phyloP scores from a whole-genome alignment of 352 stramenopile genomes.

The Pythium dissotocum region DNA sequence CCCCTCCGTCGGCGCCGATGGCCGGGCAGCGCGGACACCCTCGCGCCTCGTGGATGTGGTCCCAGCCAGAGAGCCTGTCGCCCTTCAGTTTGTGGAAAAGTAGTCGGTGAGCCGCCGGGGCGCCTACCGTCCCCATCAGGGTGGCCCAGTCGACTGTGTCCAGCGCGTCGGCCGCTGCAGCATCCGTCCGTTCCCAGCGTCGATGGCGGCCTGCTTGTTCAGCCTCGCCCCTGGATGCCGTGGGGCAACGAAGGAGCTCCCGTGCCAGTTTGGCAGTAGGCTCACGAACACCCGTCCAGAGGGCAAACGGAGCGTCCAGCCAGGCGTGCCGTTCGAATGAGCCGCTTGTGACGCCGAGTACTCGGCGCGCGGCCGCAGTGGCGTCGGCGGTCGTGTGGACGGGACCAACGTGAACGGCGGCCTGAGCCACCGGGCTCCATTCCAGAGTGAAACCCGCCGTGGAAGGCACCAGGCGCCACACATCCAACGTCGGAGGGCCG shows the following conservation, averaged over 20 bases:
- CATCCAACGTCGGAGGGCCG: background rate
- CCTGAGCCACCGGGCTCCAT: background rate
- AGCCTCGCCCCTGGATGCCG: background rate
- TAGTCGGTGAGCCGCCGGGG: background rate
- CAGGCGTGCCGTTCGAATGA: background rate
- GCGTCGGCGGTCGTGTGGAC: background rate
- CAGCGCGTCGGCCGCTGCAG: background rate
- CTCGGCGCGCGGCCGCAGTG: background rate
- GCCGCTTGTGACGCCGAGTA: background rate
- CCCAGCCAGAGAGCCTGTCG: background rate
- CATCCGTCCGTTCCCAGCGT: background rate
- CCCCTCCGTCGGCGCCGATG: background rate
- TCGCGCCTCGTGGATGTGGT: too few species aligned
- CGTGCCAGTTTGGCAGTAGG: too few species aligned
- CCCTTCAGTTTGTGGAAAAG: background rate
- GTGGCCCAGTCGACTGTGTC: background rate
- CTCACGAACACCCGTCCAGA: background rate
- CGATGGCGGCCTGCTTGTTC: background rate
- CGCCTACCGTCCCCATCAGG: background rate
- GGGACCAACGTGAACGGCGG: background rate
- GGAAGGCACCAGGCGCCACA: background rate
- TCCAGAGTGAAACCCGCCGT: background rate
- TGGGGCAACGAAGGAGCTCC: background rate
- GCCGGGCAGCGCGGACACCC: conserved; percentile 1
- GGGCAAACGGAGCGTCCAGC: background rate